Evolutionary conservation across 352 stramenopile genomes (phyloP), one percentile per base, ranked within the genome.

Genomic region (Phytophthora pinifolia): DNA sequence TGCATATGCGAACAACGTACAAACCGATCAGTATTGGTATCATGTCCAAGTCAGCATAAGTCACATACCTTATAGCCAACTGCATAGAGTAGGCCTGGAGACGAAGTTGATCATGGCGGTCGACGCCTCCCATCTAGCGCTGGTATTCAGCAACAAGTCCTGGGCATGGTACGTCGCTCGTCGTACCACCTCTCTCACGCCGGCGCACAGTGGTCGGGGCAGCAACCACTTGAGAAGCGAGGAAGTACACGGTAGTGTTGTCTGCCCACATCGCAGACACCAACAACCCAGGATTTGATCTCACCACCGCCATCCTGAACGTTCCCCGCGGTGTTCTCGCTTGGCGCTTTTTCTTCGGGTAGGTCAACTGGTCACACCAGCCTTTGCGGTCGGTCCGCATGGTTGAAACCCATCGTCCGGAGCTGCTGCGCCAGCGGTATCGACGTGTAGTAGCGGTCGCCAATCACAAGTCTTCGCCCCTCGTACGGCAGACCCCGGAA

Each of bases 71-170:
- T 12, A 12, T 50, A 0, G 38, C 2, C 22, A 58, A 42, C 38
- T 67, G 63, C 2, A 65, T 57, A 0, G 58, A 62, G 18, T 72
- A 65, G 0, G 50, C 25, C 6, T 64, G 51, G 13, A 67, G 48
- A 10, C 53, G 61, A 17, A 70, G 30, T 17, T 65, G 61, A 18
- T 59, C 61, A 9, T 70, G 61, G 13, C 34, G 25, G 29, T 59
- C 56, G 14, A 54, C 56, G 6, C 30, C 47, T 10, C 56, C 56
- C 56, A 65, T 65, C 18, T 55, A 38, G 18, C 41, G 4, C 0
- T 47, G 33, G 14, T 53, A 53, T 2, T 35, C 35, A 10, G 22
- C 30, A 2, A 48, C 38, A 0, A 48, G 14, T 7, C 17, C 9
- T 10, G 38, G 49, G 20, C 38, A 57, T 3, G 39, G 29, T 5